These are phyloP conservation scores for Boehmeria nivea DNA, from an alignment of 306 rosid species.

Conservation along the genomic window DNA sequence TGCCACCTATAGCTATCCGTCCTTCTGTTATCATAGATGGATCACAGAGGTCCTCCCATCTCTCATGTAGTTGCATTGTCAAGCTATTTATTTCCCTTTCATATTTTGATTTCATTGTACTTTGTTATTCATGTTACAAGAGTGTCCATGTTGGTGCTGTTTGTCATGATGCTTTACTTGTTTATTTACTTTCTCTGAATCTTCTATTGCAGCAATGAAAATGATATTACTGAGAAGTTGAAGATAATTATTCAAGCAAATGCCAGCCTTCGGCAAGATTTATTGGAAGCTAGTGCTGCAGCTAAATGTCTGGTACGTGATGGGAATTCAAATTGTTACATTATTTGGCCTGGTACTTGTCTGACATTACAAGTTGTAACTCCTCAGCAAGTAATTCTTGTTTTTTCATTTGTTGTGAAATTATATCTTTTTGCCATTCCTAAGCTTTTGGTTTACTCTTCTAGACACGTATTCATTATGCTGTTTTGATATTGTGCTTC, in stretches of 20 bases:
- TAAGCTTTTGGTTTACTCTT: no score
- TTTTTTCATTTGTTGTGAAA: no score
- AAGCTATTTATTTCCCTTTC: conserved; percentile 11
- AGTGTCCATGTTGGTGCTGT: conserved; percentile 6
- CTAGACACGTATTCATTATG: no score
- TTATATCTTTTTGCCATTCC: no score
- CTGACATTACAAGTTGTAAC: not conserved
- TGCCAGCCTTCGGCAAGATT: conserved; percentile 45
- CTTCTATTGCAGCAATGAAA: conserved; percentile 72
- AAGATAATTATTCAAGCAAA: conserved; percentile 58
- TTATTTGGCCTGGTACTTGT: not conserved
- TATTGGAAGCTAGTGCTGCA: conserved; percentile 39
- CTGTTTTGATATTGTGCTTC: no score
- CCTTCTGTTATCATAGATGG: conserved; percentile 86
- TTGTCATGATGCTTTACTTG: conserved; percentile 17
- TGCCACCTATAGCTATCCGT: conserved; percentile 85
- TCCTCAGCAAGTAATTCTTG: not conserved
- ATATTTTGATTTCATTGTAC: conserved; percentile 1
- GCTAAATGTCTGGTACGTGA: conserved; percentile 50
- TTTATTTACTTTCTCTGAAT: not conserved
- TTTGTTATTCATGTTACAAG: conserved; percentile 2
- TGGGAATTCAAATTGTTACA: conserved; percentile 10
- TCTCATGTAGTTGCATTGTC: conserved; percentile 5
- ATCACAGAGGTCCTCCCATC: conserved; percentile 54
- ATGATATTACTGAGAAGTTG: conserved; percentile 83